Evolutionary conservation across 441 rosid genomes (phyloP).

Genomic region (Aleurites moluccanus): DNA sequence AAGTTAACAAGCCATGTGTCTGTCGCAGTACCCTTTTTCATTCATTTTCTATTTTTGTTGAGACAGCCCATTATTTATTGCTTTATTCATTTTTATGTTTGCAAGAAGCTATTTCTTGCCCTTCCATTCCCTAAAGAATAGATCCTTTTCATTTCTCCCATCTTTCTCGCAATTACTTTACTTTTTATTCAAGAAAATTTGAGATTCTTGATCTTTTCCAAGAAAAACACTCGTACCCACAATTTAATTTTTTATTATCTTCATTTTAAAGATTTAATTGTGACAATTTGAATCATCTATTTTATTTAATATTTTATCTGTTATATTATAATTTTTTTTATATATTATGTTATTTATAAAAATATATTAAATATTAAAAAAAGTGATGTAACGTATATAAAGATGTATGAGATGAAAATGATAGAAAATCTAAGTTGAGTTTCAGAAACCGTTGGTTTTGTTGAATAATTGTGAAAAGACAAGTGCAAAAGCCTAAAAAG

Average conservation of each 20-base stretch:
- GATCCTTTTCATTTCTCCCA: neutral
- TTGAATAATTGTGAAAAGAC: neutral
- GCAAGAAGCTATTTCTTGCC: slow-evolving; percentile 15
- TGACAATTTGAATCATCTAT: too few species aligned
- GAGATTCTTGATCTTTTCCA: slow-evolving; percentile 17
- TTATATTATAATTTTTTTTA: too few species aligned
- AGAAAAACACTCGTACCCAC: neutral
- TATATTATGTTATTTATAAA: too few species aligned
- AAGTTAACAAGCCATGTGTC: slow-evolving; percentile 9
- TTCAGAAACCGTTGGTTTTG: neutral
- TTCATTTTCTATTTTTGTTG: neutral
- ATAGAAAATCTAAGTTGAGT: too few species aligned
- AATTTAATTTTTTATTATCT: neutral
- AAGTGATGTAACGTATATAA: too few species aligned
- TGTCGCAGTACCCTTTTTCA: slow-evolving; percentile 9
- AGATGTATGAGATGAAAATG: too few species aligned
- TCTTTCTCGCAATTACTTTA: neutral
- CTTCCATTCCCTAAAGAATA: slow-evolving; percentile 3
- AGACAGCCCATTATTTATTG: slow-evolving; percentile 10
- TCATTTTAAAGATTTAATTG: slow-evolving; percentile 8
- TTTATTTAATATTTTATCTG: too few species aligned
- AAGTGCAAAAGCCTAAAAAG: neutral
- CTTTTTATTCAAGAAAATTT: slow-evolving; percentile 5
- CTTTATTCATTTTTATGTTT: neutral
- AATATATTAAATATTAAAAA: too few species aligned